Conservation (phyloP, 352 stramenopile species). For the Plasmopara halstedii region DNA sequence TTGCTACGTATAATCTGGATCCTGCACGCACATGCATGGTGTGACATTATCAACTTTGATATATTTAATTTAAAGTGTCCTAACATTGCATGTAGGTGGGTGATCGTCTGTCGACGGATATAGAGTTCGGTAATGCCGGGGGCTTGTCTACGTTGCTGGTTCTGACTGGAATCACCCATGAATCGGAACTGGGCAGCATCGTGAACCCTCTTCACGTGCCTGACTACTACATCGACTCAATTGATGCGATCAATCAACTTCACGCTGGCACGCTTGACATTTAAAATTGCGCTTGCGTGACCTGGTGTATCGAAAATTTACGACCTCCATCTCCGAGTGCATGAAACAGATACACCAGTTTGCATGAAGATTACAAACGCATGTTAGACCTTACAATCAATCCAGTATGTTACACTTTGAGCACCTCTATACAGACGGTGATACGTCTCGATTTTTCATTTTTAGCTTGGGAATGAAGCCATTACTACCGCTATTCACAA, state of each 20-base stretch:
- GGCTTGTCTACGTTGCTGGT: slow-evolving; percentile 70
- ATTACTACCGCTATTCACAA: slow-evolving; percentile 45
- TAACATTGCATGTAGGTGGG: slow-evolving; percentile 38
- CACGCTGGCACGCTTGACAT: slow-evolving; percentile 37
- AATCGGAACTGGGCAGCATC: slow-evolving; percentile 48
- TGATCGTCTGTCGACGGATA: slow-evolving; percentile 75
- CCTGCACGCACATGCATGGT: slow-evolving; percentile 78
- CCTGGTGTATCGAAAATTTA: background rate
- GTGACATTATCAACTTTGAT: background rate
- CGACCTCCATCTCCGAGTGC: background rate
- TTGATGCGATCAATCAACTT: slow-evolving; percentile 68
- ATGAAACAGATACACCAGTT: background rate
- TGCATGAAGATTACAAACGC: background rate
- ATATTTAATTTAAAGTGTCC: background rate
- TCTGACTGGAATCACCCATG: slow-evolving; percentile 59
- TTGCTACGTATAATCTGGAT: slow-evolving; percentile 62
- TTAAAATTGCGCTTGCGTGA: slow-evolving; percentile 8
- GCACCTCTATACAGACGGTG: slow-evolving; percentile 22
- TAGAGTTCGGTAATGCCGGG: slow-evolving; percentile 71
- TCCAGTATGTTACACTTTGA: slow-evolving; percentile 21
- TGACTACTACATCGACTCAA: slow-evolving; percentile 59
- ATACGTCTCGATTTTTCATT: slow-evolving; percentile 14
- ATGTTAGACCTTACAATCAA: background rate
- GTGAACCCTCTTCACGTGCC: slow-evolving; percentile 44
- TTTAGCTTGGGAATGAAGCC: slow-evolving; percentile 49